Conservation (phyloP, 2,329 filamentous ascomycete genomes). For the Cladophialophora psammophila region DNA sequence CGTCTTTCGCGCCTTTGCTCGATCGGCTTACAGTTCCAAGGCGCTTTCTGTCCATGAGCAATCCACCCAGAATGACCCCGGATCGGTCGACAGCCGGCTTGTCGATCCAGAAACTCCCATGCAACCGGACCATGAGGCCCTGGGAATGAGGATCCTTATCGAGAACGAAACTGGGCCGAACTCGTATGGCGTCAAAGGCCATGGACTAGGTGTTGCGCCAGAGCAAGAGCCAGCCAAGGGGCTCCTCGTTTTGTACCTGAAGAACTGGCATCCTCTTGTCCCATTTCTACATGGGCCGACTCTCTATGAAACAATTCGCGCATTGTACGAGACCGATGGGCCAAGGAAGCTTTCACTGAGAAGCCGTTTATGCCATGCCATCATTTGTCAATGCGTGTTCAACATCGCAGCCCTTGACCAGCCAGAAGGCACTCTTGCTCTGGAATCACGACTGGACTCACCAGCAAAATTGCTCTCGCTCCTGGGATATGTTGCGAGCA, state of each 20-base stretch:
- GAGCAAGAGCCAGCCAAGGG: conserved; percentile 46
- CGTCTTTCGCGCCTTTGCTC: conserved; percentile 58
- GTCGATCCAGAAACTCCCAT: conserved; percentile 25
- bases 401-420: conserved; percentile 57
- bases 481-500: conserved; percentile 56
- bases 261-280: conserved; percentile 62
- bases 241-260: conserved; percentile 49
- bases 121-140: not conserved
- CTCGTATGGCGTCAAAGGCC: conserved; percentile 25
- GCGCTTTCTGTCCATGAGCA: conserved; percentile 21
- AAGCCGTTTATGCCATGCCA: conserved; percentile 56
- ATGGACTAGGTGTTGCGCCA: conserved; percentile 43
- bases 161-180: conserved; percentile 13
- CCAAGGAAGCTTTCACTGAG: conserved; percentile 41
- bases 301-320: conserved; percentile 57
- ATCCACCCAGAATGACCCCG: conserved; percentile 19
- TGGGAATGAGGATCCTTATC: conserved; percentile 15
- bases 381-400: conserved; percentile 62
- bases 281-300: conserved; percentile 64
- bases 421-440: conserved; percentile 49
- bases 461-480: conserved; percentile 60
- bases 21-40: conserved; percentile 37
- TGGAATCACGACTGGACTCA: conserved; percentile 54
- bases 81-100: conserved; percentile 20
- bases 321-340: conserved; percentile 46